Conservation (phyloP, 2,329 filamentous ascomycete genomes). For the Simplicillium aogashimaense region DNA sequence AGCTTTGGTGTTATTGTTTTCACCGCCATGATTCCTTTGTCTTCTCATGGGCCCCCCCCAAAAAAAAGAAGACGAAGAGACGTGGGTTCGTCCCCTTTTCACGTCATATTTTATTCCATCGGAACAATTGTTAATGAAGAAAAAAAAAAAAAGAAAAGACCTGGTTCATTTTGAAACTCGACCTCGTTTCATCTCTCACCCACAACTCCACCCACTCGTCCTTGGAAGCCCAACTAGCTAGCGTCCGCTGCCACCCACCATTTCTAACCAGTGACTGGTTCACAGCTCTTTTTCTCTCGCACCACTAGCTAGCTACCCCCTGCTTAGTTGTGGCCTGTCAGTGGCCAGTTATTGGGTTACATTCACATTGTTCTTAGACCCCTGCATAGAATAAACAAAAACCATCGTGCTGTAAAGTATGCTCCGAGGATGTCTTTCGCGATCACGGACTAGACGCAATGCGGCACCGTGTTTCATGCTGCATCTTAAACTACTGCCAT, state of each 20-base stretch:
- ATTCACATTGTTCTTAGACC: background rate
- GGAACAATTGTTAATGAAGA: background rate
- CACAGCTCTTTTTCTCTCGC: background rate
- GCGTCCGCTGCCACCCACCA: background rate
- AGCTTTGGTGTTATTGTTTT: background rate
- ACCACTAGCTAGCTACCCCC: too few relatives aligned
- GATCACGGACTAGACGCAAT: background rate
- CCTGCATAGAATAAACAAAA: conserved; percentile 1
- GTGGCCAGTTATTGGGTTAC: background rate
- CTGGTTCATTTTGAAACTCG: conserved; percentile 3
- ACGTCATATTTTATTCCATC: background rate
- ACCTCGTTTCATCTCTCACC: conserved; percentile 1
- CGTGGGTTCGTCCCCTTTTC: background rate
- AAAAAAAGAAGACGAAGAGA: background rate
- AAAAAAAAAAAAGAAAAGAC: background rate
- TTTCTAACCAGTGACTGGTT: background rate
- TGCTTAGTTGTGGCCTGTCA: too few relatives aligned
- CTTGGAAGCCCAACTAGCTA: background rate
- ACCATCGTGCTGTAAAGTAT: background rate
- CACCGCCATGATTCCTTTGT: too few relatives aligned
- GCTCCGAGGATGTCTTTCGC: background rate
- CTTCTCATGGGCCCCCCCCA: background rate
- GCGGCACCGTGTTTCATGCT: background rate
- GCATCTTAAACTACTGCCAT: too few relatives aligned
- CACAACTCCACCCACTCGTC: background rate